Evolutionary conservation across 257 asterid species (phyloP), one percentile per base, ranked within the genome.

Genomic region (Nicotiana tabacum): DNA sequence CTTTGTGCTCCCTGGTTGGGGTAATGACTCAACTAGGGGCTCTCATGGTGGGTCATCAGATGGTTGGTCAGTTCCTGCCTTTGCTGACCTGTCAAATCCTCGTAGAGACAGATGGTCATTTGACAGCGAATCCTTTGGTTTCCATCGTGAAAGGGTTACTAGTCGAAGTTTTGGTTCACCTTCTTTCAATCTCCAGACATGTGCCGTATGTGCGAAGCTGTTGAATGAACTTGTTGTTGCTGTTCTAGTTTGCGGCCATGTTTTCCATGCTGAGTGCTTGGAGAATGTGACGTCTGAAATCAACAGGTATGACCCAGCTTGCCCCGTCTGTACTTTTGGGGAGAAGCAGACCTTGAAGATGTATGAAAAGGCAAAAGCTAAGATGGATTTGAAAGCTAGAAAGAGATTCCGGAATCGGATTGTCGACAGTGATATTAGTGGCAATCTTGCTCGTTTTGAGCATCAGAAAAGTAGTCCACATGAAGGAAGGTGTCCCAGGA

Each of bases 251-350:
- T 96, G 99, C 69, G 98, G 96, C 8, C 99, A 96, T 82, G 98
- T 86, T 80, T 94, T 92, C 89, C 99, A 96, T 85, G 94, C 94
- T 17, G 99, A 96, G 80, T 96, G 98, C 89, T 85, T 96, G 91
- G 99, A 96, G 89, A 88, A 87, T 81, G 90, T 93, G 99, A 94
- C 98, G 9, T 85, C 93, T 77, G 98, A 94, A 57, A 85, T 93
- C 79, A 88, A 88, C 79, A 96, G 91, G 90, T 96, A 87, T 32
- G 98, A 96, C 84, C 98, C 99, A 0, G 85, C 88, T 67, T 96
- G 99, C 89, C 99, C 98, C 0, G 91, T 92, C 80, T 96, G 99
- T 87, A 92, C 99, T 64, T 90, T 85, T 67, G 99, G 99, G 76
- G 98, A 89, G 93, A 96, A 94, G 85, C 93, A 88, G 80, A 84